Evolutionary conservation across 768 basidiomycete genomes (phyloP), one percentile per base, ranked within the genome.

Genomic region (Leccinum broughii): DNA sequence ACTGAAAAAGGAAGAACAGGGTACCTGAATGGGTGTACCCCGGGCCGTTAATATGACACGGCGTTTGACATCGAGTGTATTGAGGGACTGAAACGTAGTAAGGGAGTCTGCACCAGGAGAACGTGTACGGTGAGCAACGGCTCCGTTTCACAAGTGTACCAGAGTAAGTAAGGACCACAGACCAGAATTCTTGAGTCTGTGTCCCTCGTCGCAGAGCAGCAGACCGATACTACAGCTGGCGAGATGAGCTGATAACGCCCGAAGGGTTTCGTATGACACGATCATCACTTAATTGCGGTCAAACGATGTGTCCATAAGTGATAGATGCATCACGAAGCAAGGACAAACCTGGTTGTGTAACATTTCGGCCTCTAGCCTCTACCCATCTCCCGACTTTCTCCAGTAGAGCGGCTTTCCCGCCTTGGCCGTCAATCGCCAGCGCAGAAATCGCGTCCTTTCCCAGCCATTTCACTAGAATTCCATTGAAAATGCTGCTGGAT

Each of bases 141-240:
- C 44, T 34, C 11, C 28, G 50, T 58, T 56, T 11, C 39, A 59
- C 39, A 44, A 57, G 26, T 17, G 34, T 20, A 30, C 35, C 58
- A 20, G 37, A 35, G 10, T 22, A 35, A 32, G 26, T 17, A 22
- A 57, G n/a, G 54, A 54, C 24, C 56, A 76, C 79, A 56, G 64
- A 92, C 95, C 92, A 51, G 92, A 92, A 71, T 99, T 99, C 78
- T 99, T 99, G 60, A 99, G 78, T 54, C 96, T 81, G 77, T 99
- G 96, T 4, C 96, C 96, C 77, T 99, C 96, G 68, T 99, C 96
- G 62, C 94, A 96, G 32, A 99, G 84, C n/a, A 99, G 76, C 15
- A 99, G 76, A 2, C 97, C 97, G 51, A 99, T 91, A 55, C 80
- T 86, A 63, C 91, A 93, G 58, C 82, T 84, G 4, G 87, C 86